Conservation (phyloP, 306 rosid species). For the Malus asiatica region DNA sequence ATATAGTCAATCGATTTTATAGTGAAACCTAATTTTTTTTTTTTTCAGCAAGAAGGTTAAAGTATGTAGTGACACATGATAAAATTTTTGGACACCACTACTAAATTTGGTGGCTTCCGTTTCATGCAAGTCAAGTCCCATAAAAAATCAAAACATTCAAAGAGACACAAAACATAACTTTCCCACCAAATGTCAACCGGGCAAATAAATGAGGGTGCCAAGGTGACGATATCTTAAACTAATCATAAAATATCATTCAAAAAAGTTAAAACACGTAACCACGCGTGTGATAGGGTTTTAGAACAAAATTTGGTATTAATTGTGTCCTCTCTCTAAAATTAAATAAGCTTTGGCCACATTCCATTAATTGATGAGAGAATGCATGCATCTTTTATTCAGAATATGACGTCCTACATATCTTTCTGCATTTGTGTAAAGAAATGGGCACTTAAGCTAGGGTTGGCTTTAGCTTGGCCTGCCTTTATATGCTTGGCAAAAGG, state of each 20-base stretch:
- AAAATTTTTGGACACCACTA: too few relatives aligned
- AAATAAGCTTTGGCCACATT: neutral
- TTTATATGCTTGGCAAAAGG: conserved; percentile 19
- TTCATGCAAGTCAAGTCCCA: too few relatives aligned
- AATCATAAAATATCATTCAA: too few relatives aligned
- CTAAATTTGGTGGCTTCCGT: too few relatives aligned
- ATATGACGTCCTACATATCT: conserved; percentile 8
- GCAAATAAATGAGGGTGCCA: neutral
- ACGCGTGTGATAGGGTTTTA: too few relatives aligned
- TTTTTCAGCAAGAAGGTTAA: too few relatives aligned
- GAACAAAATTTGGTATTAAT: too few relatives aligned
- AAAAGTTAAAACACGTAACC: neutral
- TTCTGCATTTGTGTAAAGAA: conserved; percentile 22
- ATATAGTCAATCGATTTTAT: neutral
- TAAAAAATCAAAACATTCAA: neutral
- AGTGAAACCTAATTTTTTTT: neutral
- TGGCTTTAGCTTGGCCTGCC: conserved; percentile 32
- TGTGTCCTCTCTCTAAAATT: neutral
- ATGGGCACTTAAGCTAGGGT: conserved; percentile 26
- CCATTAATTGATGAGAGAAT: neutral
- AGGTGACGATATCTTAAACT: neutral
- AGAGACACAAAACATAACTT: neutral
- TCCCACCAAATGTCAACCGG: neutral
- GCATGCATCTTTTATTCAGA: neutral
- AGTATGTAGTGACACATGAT: neutral